Base-by-base conservation (phyloP, 1,139 yeast genomes). In the Hyphopichia buzzinii region DNA sequence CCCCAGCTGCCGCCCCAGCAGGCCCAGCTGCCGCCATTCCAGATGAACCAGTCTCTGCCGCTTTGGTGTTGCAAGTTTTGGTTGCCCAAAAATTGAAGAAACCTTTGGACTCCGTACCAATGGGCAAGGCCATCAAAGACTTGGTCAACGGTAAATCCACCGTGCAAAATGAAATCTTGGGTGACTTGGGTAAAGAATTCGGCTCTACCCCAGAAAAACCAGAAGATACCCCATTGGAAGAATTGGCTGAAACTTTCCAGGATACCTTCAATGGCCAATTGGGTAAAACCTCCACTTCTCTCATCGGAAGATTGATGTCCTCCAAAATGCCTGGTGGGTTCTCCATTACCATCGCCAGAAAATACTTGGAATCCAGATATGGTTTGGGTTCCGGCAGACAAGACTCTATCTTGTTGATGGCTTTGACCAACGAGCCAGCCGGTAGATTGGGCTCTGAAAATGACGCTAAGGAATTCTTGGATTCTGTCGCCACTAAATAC, bases 241-340 rank as follows among this genome's bases (percentile, higher is more conserved):
- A 92, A 65, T 79, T 92, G 60, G 97, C 97, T 34, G 97, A 88
- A 57, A 83, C 79, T 55, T 87, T 92, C 79, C 97, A 92, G 67
- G 96, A 87, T 49, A 70, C 90, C 16, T 92, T 88, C 72, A 60
- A 67, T 47, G 98, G 98, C 48, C 77, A 79, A 48, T 77, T 92
- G 50, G 98, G 98, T 61, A 92, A 92, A 66, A 95, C 92, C 55
- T 84, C 97, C 3, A 71, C 89, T 33, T 84, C 96, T 24, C 76
- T 92, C 52, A 75, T 92, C 48, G 87, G 96, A 43, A 84, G 97
- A 68, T 76, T 92, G 57, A 84, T 90, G 73, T 83, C 97, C 13
- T 84, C 97, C 26, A 92, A 92, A 73, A 92, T 92, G 97, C 97
- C 98, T 40, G 98, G 98, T 77, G 98, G 98, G 22, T 92, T 90